These are phyloP conservation scores for Biscogniauxia sp. DNA, from an alignment of 2,329 filamentous ascomycete genomes.

Conservation along the genomic window DNA sequence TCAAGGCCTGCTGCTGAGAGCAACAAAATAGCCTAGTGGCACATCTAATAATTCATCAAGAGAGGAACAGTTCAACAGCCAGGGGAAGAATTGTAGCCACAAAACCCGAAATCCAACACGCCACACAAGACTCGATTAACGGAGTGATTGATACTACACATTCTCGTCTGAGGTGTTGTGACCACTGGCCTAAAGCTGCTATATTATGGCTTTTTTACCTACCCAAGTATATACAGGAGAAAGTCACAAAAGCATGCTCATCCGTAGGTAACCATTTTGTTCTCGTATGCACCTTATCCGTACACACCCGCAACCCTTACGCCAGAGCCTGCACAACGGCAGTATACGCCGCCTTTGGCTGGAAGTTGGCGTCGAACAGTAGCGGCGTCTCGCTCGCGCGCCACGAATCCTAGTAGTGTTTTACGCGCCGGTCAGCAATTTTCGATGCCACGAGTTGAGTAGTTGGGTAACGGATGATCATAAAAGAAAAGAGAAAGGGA, in stretches of 20 bases:
- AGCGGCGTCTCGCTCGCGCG: conserved; percentile 8
- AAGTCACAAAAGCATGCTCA: neutral
- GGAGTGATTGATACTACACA: too few relatives aligned
- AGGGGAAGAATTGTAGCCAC: too few relatives aligned
- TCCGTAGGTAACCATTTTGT: neutral
- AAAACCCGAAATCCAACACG: too few relatives aligned
- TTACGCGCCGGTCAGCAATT: neutral
- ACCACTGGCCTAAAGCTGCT: too few relatives aligned
- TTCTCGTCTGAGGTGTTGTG: too few relatives aligned
- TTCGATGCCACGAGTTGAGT: neutral
- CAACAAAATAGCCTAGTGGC: too few relatives aligned
- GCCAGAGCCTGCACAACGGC: conserved; percentile 19
- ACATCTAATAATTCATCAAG: too few relatives aligned
- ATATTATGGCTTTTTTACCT: too few relatives aligned
- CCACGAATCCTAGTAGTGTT: conserved; percentile 13
- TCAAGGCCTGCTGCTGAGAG: too few relatives aligned
- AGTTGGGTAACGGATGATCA: neutral
- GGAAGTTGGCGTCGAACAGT: conserved; percentile 33
- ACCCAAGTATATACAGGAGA: too few relatives aligned
- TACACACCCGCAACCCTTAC: neutral
- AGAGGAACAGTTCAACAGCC: too few relatives aligned
- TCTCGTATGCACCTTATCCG: neutral
- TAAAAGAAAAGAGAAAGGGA: neutral
- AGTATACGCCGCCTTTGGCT: conserved; percentile 33
- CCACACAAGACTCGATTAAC: too few relatives aligned